phyloP scores from a whole-genome alignment of 139 green algal genomes.

The Micractinium conductrix region DNA sequence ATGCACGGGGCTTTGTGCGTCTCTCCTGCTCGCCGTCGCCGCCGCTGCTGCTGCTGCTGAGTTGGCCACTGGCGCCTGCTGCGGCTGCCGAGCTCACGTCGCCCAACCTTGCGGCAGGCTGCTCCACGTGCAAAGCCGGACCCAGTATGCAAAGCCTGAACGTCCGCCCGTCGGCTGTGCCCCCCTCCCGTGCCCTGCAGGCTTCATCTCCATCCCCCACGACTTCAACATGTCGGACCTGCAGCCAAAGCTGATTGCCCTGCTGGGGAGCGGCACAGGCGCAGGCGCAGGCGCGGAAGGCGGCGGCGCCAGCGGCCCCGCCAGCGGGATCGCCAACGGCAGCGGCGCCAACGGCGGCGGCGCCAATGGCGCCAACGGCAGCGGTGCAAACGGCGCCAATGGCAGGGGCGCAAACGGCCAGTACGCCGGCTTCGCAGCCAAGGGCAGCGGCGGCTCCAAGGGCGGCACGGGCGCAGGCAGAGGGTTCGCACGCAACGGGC shows the following conservation, averaged over 20 bases:
- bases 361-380: background rate
- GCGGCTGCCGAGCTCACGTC: background rate
- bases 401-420: background rate
- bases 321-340: background rate
- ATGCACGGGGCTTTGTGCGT: background rate
- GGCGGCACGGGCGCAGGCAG: background rate
- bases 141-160: too few relatives aligned
- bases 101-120: background rate
- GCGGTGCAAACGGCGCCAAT: slow-evolving; percentile 13
- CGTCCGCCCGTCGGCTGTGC: too few relatives aligned
- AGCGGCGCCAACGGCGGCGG: slow-evolving; percentile 13
- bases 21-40: background rate
- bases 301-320: background rate
- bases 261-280: slow-evolving; percentile 45
- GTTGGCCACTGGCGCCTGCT: background rate
- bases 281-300: background rate
- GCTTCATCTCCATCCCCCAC: slow-evolving; percentile 93
- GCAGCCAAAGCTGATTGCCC: slow-evolving; percentile 58
- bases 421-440: too few relatives aligned
- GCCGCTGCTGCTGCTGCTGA: background rate
- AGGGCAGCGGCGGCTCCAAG: background rate
- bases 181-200: slow-evolving; percentile 43
- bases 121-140: too few relatives aligned
- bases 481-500: background rate
- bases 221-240: slow-evolving; percentile 79